Evolutionary conservation across 78 protist genomes (phyloP).

Genomic region (Creolimax fragrantissima): DNA sequence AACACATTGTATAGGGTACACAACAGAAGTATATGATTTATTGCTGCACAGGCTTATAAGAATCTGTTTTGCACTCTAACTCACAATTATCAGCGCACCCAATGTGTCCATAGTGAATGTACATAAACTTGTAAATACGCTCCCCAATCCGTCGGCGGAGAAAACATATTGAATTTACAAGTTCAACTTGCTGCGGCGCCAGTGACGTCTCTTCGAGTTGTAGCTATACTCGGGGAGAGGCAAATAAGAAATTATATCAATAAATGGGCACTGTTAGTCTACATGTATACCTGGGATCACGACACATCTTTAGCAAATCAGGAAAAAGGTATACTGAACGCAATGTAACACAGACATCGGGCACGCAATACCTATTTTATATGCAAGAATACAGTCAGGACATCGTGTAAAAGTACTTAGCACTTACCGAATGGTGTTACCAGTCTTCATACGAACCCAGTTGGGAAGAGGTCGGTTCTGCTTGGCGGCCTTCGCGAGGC

Average conservation of each 20-base stretch:
- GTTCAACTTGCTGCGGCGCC: conserved; percentile 97
- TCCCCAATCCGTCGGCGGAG: too few relatives aligned
- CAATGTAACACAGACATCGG: not conserved
- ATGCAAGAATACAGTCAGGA: not conserved
- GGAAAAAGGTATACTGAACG: not conserved
- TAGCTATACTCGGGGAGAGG: conserved; percentile 70
- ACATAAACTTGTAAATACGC: too few relatives aligned
- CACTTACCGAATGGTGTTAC: conserved; percentile 87
- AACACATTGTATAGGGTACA: too few relatives aligned
- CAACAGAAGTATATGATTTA: too few relatives aligned
- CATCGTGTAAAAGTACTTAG: not conserved
- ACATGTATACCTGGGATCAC: too few relatives aligned
- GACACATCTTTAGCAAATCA: too few relatives aligned
- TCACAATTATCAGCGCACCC: too few relatives aligned
- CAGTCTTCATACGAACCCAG: conserved; percentile 95
- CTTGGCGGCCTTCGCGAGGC: conserved; percentile 77
- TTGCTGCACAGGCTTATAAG: too few relatives aligned
- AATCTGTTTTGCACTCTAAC: too few relatives aligned
- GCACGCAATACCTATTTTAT: not conserved
- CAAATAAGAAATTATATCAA: not conserved
- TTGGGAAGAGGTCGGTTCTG: conserved; percentile 94
- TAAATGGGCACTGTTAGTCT: too few relatives aligned
- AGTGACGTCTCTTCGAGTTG: conserved; percentile 94
- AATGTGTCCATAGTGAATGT: too few relatives aligned
- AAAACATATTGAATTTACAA: conserved; percentile 60